Conservation (phyloP, 73 alveolate genomes). For the Breviolum minutum region DNA sequence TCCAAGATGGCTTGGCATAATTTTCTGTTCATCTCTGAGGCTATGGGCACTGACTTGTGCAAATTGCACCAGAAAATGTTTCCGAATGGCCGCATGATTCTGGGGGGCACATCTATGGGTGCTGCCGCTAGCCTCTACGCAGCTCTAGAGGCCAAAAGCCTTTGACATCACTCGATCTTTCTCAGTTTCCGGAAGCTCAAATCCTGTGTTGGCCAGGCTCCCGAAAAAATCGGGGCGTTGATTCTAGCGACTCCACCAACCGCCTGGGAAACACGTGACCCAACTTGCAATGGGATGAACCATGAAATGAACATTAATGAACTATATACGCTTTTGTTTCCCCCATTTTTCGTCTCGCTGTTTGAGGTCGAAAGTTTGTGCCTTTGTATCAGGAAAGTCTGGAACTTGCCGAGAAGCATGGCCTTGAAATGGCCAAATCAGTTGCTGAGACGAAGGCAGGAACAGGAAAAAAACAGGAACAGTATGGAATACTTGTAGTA, state of each 20-base stretch:
- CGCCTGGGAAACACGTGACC: slow-evolving; percentile 51
- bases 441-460: slow-evolving; percentile 84
- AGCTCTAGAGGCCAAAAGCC: slow-evolving; percentile 39
- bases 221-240: slow-evolving; percentile 73
- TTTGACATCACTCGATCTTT: neutral
- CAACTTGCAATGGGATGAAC: neutral
- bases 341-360: neutral
- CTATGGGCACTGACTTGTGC: slow-evolving; percentile 88
- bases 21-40: no score
- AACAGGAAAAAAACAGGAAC: neutral
- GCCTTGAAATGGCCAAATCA: slow-evolving; percentile 37
- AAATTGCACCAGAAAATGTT: slow-evolving; percentile 71
- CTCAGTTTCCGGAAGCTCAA: no score
- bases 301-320: no score
- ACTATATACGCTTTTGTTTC: no score
- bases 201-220: slow-evolving; percentile 37
- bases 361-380: slow-evolving; percentile 54
- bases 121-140: slow-evolving; percentile 89
- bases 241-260: slow-evolving; percentile 85
- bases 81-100: slow-evolving; percentile 38
- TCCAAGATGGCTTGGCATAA: neutral
- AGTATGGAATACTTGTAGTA: no score
- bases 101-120: slow-evolving; percentile 86
- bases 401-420: slow-evolving; percentile 49
- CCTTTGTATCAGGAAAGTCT: slow-evolving; percentile 71